Evolutionary conservation across 176 grass and related monocot species (phyloP), one percentile per base, ranked within the genome.

Genomic region (Phoenix roebelenii): DNA sequence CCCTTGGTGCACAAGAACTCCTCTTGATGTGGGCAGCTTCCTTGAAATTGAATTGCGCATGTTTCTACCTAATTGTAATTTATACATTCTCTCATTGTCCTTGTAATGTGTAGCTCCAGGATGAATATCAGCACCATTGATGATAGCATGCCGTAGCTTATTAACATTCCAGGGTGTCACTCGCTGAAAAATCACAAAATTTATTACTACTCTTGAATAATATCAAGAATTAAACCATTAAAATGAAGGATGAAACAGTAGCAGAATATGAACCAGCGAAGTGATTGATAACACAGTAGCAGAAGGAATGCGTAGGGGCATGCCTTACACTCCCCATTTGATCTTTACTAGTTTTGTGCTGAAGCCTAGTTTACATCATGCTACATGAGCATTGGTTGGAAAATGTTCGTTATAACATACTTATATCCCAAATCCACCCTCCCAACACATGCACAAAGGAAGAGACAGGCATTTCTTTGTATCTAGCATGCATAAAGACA

Each of bases 51-150:
- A 32, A 63, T 29, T 54, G 5, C 91, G 86, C 76, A 77, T 81
- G 16, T 49, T 24, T 25, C 26, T 53, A 18, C 59, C 75, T 29
- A 29, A 64, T 57, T 82, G 81, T 60, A 96, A 65, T 71, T 87
- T 90, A 65, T 77, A 87, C 60, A 44, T 77, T 54, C 54, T 55
- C 32, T 77, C 74, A 7, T 72, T 74, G 73, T 87, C 86, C 72
- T 77, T 96, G 57, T 74, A 87, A 68, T 90, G 80, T 51, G 91
- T 90, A 32, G 91, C 91, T 18, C 91, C 91, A 50, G 91, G 85
- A 77, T 87, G 87, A 72, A 77, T 75, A 55, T 96, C 86, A 53
- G 77, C 72, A 7, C 91, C 91, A 66, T 96, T 96, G 25, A 68
- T 76, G 55, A 96, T 52, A 77, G 91, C 75, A 57, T 72, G 55